Evolutionary conservation across 106 monocot genomes (phyloP), one percentile per base, ranked within the genome.

Genomic region (Phalaenopsis equestris): DNA sequence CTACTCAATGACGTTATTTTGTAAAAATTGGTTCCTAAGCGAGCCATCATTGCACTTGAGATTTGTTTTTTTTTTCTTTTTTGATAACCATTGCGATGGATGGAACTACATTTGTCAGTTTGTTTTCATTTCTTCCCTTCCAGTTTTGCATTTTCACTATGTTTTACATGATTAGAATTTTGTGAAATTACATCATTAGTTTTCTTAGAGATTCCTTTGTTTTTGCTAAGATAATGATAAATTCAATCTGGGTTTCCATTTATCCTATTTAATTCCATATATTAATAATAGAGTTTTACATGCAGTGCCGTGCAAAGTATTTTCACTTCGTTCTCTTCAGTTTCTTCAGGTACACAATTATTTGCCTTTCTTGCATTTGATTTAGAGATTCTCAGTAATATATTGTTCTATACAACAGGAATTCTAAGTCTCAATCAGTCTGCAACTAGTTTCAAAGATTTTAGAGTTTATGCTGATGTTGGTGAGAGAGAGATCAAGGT

Each of bases 401-500:
- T 73, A 41, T 10, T 67, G 64, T 14, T 67, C 67, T 67, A 41
- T 67, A 41, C 30, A 42, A 82, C 74, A 55, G 83, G 78, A 42
- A 42, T 57, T 42, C 42, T 12, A 57, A 61, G 15, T 67, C n/a
- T 42, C 57, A 47, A n/a, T 64, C 42, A 58, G 47, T 78, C 86
- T 42, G 41, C 77, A 21, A 6, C 58, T n/a, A 6, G 41, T 48
- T 83, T 83, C 73, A 52, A 81, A 48, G 86, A 81, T 75, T 83
- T 87, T 64, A 64, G 55, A 23, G 80, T 87, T 77, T 21, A 78
- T 78, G 19, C 30, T 74, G 45, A 65, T 48, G 65, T n/a, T 23
- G 38, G 5, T 24, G 55, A 81, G 58, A 17, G 78, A 46, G 52
- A 83, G 79, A 77, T 87, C 73, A 87, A 86, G 86, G 86, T 86